phyloP scores from a whole-genome alignment of 140 eudicot species.

The Stevia rebaudiana region DNA sequence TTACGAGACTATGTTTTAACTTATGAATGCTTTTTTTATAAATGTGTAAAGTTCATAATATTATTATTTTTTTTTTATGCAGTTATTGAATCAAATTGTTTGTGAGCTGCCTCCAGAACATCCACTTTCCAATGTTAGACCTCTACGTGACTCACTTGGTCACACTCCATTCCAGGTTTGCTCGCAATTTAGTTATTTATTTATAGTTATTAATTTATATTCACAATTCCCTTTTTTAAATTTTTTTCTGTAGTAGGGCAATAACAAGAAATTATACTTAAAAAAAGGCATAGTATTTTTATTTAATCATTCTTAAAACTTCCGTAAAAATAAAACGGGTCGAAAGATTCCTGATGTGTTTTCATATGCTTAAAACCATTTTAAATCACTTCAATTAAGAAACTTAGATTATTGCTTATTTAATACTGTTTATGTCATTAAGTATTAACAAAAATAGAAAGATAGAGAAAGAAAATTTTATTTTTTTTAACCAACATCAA shows the following conservation, averaged over 20 bases:
- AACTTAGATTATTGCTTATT: background rate
- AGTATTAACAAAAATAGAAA: background rate
- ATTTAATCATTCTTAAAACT: background rate
- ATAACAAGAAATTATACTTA: background rate
- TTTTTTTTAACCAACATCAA: background rate
- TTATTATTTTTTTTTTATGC: conserved; percentile 19
- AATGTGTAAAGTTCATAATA: background rate
- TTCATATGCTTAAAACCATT: background rate
- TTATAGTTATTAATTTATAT: background rate
- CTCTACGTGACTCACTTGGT: conserved; percentile 86
- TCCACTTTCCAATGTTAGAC: conserved; percentile 81
- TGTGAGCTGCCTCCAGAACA: conserved; percentile 95
- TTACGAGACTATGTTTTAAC: background rate
- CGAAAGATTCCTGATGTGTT: background rate
- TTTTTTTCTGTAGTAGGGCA: background rate
- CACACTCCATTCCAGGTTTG: conserved; percentile 93
- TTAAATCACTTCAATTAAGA: background rate
- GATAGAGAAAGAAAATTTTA: background rate
- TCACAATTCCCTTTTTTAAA: background rate
- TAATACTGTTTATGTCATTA: background rate
- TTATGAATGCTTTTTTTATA: background rate
- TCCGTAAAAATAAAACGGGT: too few relatives aligned
- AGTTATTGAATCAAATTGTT: conserved; percentile 88
- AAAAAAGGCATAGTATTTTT: background rate
- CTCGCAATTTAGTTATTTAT: background rate